Base-by-base conservation (phyloP, 345 rosid genomes). In the Bruguiera gymnorhiza region DNA sequence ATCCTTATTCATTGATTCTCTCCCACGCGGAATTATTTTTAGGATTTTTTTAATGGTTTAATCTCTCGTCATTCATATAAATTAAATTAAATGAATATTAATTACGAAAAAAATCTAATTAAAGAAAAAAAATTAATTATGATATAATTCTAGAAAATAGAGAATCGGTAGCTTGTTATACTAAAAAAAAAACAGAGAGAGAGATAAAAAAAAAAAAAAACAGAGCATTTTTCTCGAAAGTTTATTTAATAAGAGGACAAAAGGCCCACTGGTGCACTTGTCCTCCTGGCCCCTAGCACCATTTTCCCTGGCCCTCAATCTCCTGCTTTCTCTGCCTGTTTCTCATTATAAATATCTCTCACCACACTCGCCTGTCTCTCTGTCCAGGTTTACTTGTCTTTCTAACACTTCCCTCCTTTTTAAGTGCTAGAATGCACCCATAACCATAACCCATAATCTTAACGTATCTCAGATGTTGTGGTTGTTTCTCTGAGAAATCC, bases 181-280 rank as follows among this genome's bases (percentile, higher is more conserved):
- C 36, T 32, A 30, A 30, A 30, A 30, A 3, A 32, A 6, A 0
- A 32, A 37, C 43, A 0, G 2, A 37, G 8, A 27, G 29, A 27
- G 29, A 27, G 29, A 27, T 27, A 6, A 32, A 32, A 6, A 32
- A 6, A 5, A 32, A 32, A 32, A 32, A 6, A 4, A 32, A 36
- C 43, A 0, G 0, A 37, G 8, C 0, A 2, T 10, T 39, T 71
- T 61, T 73, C 63, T 60, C 21, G 5, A 56, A 58, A 16, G 34
- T 68, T 77, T 85, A 75, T 77, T 70, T 79, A 37, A 43, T 19
- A 80, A 70, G 62, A 63, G 73, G 70, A 57, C 60, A 19, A 74
- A 65, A 75, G 80, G 76, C 84, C 90, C 85, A 79, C 87, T 68
- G 70, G 85, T 83, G 87, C 85, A 82, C 75, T 82, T 76, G 86